phyloP scores from a whole-genome alignment of 108 stramenopile genomes.

The Tribonema minus region DNA sequence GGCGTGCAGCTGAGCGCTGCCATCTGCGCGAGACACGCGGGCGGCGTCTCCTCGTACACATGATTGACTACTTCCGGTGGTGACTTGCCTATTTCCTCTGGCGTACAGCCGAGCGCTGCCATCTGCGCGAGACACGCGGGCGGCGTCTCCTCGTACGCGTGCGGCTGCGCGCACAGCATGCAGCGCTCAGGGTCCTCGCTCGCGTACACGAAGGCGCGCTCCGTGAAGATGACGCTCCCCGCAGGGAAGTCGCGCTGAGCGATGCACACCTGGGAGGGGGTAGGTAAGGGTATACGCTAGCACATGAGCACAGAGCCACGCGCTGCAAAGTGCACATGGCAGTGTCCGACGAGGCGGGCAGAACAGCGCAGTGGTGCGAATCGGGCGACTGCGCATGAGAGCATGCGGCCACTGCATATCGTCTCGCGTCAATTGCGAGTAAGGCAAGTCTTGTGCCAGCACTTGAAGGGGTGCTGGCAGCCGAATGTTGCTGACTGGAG shows the following conservation, averaged over 20 bases:
- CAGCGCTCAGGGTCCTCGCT: conserved; percentile 12
- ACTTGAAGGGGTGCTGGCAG: no score
- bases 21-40: neutral
- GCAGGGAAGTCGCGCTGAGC: conserved; percentile 11
- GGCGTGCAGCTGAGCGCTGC: neutral
- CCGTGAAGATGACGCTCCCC: conserved; percentile 14
- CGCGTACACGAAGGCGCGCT: conserved; percentile 20
- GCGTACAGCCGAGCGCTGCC: neutral
- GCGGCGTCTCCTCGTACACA: neutral
- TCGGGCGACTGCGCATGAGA: no score
- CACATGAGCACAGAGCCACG: no score
- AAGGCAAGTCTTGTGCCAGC: no score
- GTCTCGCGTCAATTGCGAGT: no score
- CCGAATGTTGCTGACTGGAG: no score
- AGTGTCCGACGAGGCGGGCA: no score
- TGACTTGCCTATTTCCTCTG: neutral
- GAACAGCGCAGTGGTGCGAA: no score
- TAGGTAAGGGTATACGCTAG: no score
- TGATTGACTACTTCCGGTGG: conserved; percentile 1
- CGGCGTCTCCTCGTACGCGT: neutral
- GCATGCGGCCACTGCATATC: no score
- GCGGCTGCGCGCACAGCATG: neutral
- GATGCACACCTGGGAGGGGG: no score
- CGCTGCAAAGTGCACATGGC: no score
- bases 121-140: neutral